Base-by-base conservation (phyloP, 331 rosid species). In the Malus hybrid region DNA sequence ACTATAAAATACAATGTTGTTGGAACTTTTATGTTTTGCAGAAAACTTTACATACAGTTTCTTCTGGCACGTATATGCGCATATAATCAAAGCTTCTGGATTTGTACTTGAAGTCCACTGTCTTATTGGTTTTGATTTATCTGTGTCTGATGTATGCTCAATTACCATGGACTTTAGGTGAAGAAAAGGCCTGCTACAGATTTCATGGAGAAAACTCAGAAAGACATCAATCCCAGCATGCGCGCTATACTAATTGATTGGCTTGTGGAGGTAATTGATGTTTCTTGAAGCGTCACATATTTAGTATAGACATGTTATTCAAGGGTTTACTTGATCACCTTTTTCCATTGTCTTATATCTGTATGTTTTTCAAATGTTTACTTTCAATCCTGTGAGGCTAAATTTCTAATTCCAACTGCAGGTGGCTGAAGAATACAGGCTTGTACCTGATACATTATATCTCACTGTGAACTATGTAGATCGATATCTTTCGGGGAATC, bases 351-450 rank as follows among this genome's bases (percentile, higher is more conserved):
- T 27, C 6, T 52, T 10, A 8, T 50, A 6, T 46, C 28, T 73
- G 6, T 8, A n/a, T n/a, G 27, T 20, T 18, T 33, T 24, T 29
- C 27, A 24, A 60, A 6, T n/a, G 48, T 44, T 20, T 60, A 12
- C 63, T 32, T 71, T 20, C 57, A 7, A 22, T 50, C 27, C 36
- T 73, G 60, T 65, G 29, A 52, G 71, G 70, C 80, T 83, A 62
- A 83, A 24, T 46, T 39, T 69, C n/a, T 7, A 9, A 36, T 67
- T 83, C 22, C n/a, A 18, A 71, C 54, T 83, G 82, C 88, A 92
- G 97, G 97, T 93, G 80, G 88, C 98, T 79, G 98, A 93, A 80
- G 98, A 93, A 81, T 93, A 93, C 79, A 87, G 97, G 82, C 95
- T 93, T 55, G 93, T 90, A 69, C 98, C 98, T 6, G 98, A 93